phyloP scores from a whole-genome alignment of 1,139 yeast genomes.

The Yamadazyma friedrichii region DNA sequence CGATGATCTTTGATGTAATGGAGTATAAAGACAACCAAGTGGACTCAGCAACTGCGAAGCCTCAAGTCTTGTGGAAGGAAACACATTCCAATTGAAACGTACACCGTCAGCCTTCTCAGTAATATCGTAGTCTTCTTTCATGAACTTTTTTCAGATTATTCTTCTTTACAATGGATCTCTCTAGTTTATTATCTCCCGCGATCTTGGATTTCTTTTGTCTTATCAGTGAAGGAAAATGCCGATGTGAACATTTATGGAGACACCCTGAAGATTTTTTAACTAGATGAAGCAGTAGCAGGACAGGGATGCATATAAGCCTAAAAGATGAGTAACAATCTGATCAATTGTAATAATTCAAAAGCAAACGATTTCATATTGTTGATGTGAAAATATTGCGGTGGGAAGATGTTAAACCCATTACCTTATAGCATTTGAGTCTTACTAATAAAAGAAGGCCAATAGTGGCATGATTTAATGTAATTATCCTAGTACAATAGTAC shows the following conservation, averaged over 20 bases:
- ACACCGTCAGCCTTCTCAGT: slow-evolving; percentile 11
- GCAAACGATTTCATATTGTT: not conserved
- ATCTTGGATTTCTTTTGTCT: not conserved
- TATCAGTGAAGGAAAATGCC: slow-evolving; percentile 1
- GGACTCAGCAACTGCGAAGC: slow-evolving; percentile 34
- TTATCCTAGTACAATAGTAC: no score
- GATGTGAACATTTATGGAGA: not conserved
- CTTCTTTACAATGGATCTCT: no score
- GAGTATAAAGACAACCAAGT: slow-evolving; percentile 38
- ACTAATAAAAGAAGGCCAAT: no score
- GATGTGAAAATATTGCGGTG: no score
- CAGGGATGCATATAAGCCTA: not conserved
- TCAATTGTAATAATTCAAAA: not conserved
- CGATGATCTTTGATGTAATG: slow-evolving; percentile 18
- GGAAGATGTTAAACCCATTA: no score
- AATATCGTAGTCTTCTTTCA: slow-evolving; percentile 11
- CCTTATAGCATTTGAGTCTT: no score
- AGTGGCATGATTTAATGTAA: no score
- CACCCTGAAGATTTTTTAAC: no score
- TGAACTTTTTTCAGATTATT: not conserved
- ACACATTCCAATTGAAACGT: slow-evolving; percentile 55
- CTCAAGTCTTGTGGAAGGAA: slow-evolving; percentile 43
- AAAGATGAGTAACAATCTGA: not conserved
- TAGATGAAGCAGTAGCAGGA: no score
- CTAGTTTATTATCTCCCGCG: not conserved